phyloP scores from a whole-genome alignment of 1,139 yeast species.

The Yueomyces sp. region DNA sequence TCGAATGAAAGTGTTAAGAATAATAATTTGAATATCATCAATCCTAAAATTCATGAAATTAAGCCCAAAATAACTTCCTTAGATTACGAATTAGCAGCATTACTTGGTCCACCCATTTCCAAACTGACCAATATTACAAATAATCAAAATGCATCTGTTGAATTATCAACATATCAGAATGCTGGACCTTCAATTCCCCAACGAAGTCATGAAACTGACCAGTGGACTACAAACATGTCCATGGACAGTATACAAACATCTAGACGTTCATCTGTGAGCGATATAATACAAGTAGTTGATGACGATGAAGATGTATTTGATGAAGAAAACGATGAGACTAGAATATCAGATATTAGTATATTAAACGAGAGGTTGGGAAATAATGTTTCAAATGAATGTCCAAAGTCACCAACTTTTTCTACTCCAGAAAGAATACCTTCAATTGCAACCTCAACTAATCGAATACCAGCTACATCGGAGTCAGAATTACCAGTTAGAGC shows the following conservation, averaged over 20 bases:
- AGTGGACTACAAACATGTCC: not conserved
- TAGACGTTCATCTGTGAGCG: not conserved
- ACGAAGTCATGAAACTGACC: not conserved
- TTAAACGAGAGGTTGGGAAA: too few relatives aligned
- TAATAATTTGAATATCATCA: conserved; percentile 10
- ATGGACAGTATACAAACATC: not conserved
- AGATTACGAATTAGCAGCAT: not conserved
- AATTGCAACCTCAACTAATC: too few relatives aligned
- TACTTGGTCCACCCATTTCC: not conserved
- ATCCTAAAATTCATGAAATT: conserved; percentile 11
- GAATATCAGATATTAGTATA: not conserved
- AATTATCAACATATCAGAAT: too few relatives aligned
- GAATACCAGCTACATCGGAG: too few relatives aligned
- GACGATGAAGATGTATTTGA: not conserved
- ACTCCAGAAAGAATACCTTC: too few relatives aligned
- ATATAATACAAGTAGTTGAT: not conserved
- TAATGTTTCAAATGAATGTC: too few relatives aligned
- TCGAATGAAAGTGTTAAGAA: conserved; percentile 23
- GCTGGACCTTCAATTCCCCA: too few relatives aligned
- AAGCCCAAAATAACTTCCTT: conserved; percentile 1
- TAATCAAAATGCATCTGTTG: too few relatives aligned
- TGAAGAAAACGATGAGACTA: not conserved
- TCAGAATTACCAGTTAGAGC: too few relatives aligned
- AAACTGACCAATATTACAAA: too few relatives aligned
- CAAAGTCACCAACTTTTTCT: too few relatives aligned